phyloP scores from a whole-genome alignment of 1,284 basidiomycete species.

The Cryptococcus sp. region DNA sequence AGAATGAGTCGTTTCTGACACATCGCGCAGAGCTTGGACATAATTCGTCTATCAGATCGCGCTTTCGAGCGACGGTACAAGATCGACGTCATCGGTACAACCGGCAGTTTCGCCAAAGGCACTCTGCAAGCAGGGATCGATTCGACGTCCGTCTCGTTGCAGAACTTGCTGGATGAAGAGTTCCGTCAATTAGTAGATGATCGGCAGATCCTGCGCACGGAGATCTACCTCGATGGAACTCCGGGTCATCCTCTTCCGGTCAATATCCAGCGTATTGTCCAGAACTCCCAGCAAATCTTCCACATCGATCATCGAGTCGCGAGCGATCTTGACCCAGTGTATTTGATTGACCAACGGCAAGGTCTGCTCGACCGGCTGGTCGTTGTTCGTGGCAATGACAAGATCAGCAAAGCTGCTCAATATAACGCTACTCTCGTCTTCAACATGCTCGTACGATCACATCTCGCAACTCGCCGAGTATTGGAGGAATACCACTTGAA shows the following conservation, averaged over 20 bases:
- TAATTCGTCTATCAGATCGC: slow-evolving; percentile 76
- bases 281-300: slow-evolving; percentile 97
- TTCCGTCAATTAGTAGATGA: slow-evolving; percentile 75
- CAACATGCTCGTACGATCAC: slow-evolving; percentile 87
- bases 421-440: slow-evolving; percentile 89
- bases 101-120: slow-evolving; percentile 74
- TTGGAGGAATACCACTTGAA: slow-evolving; percentile 84
- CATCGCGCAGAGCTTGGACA: slow-evolving; percentile 66
- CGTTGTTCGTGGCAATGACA: slow-evolving; percentile 83
- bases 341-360: slow-evolving; percentile 78
- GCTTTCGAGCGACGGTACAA: slow-evolving; percentile 89
- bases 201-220: slow-evolving; percentile 71
- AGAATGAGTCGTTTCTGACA: neutral
- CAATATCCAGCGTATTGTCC: slow-evolving; percentile 90
- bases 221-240: slow-evolving; percentile 80
- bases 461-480: slow-evolving; percentile 78
- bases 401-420: slow-evolving; percentile 74
- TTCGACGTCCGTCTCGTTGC: slow-evolving; percentile 84
- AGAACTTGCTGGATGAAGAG: slow-evolving; percentile 86
- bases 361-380: slow-evolving; percentile 71
- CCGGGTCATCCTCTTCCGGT: slow-evolving; percentile 78
- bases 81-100: slow-evolving; percentile 78
- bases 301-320: slow-evolving; percentile 92
- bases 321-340: slow-evolving; percentile 84
- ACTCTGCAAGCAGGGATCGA: slow-evolving; percentile 93